Base-by-base conservation (phyloP, 1,284 basidiomycete species). In the Malassezia dermatis region DNA sequence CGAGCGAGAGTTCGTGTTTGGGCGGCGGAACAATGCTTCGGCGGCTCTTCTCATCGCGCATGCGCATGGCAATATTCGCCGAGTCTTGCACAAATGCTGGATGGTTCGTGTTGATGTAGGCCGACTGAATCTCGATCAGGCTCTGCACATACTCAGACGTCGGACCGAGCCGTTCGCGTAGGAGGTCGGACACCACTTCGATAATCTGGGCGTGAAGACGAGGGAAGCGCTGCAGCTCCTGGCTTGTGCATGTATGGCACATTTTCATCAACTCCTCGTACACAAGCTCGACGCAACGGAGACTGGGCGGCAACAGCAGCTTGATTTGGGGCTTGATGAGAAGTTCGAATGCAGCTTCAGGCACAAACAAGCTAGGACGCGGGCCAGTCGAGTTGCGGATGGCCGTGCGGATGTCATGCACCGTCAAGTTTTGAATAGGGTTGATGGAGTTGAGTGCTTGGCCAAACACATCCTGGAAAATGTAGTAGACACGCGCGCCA, bases 191-290 rank as follows among this genome's bases (percentile, higher is more conserved):
- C 15, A 99, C 89, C n/a, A 87, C 87, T 75, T 99, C 94, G 64
- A 99, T 86, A 27, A 98, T 79, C 70, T 94, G 90, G 0, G 91
- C 84, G 70, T 96, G 90, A 23, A 99, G 78, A 37, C 84, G 81
- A 15, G 94, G 94, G 80, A 96, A 99, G 21, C 93, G 84, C 81
- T 91, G 86, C n/a, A 99, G 80, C 77, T 96, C 94, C 49, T 82
- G 76, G 71, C 85, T 87, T 8, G 91, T 94, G 78, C 91, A 95
- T 74, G 93, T 96, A 76, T 99, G 94, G 77, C 94, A 98, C 59
- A 99, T 94, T 80, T 96, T 96, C 71, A 99, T 95, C 51, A 99
- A 79, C 76, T 99, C 94, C 76, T 99, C 94, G 75, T 98, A 98
- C 11, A 98, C 94, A 61, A 99, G 78, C 77, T 98, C 94, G 27